Evolutionary conservation across 2,329 filamentous ascomycete species (phyloP), one percentile per base, ranked within the genome.

Genomic region (Aspergillus uvarum): DNA sequence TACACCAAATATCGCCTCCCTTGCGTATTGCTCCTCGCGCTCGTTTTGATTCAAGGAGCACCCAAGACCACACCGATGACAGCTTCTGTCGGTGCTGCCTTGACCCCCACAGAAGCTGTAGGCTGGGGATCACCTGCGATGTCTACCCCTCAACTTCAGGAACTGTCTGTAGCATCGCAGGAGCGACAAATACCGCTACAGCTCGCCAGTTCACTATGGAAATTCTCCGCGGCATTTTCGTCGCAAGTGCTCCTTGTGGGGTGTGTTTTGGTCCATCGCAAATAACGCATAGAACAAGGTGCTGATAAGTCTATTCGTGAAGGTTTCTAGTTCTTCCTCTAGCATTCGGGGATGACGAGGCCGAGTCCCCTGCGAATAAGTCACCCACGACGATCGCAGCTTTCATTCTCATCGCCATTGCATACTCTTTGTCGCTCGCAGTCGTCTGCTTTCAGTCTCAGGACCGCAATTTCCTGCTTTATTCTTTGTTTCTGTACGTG

Each of bases 241-340:
- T 65, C 70, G 24, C 66, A 70, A 62, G 47, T 72, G 16, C 58
- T 72, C 48, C 59, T 75, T 19, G 57, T 69, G 16, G 72, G 72
- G 72, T 75, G 64, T 44, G 68, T 67, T 29, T 32, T 22, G 8
- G 22, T 19, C 19, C 16, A n/a, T 29, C 47, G 10, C n/a, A 16
- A 29, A 22, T 19, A 24, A 8, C 8, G 24, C 52, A 31, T 2
- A 2, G 35, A 5, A 21, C 14, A 24, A 24, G 31, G 38, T 29
- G 31, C 47, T 55, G 29, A 59, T 55, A 4, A 31, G 24, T 6
- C 14, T 54, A 12, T 29, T 47, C n/a, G 10, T 16, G 21, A 54
- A 75, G 72, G 16, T 74, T 72, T 47, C 47, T 75, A 42, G 66
- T 74, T 8, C 62, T 74, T 11, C 68, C 72, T 7, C 53, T 75